Conservation (phyloP, 2,329 filamentous ascomycete genomes). For the Aureobasidium leucospermi region DNA sequence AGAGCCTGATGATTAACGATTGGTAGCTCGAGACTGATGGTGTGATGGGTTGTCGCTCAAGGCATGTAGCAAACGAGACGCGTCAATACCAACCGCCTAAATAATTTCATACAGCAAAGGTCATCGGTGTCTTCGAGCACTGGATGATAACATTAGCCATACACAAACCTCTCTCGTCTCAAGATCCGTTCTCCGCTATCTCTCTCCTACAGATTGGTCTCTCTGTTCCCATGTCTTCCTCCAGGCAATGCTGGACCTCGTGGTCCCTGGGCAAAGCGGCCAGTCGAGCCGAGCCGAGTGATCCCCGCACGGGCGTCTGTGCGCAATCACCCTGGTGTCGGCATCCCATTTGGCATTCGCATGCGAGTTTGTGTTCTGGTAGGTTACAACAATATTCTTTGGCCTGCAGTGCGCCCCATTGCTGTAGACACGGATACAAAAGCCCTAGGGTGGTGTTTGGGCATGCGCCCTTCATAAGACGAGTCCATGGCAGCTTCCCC, state of each 20-base stretch:
- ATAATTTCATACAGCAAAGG: too few species aligned
- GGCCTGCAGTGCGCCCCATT: background rate
- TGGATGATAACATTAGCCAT: too few species aligned
- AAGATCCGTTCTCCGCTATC: too few species aligned
- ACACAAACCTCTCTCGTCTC: too few species aligned
- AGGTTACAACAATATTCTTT: background rate
- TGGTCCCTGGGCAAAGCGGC: background rate
- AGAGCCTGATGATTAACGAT: too few species aligned
- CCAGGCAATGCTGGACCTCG: too few species aligned
- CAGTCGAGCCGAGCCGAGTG: background rate
- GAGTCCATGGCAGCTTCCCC: constrained; percentile 1
- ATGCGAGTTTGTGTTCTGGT: background rate
- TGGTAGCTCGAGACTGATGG: background rate
- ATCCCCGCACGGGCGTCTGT: background rate
- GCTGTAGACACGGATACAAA: background rate
- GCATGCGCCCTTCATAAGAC: constrained; percentile 6
- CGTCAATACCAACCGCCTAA: too few species aligned
- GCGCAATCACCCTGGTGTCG: background rate
- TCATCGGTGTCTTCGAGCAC: too few species aligned
- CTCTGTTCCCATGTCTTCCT: too few species aligned
- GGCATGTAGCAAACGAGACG: background rate
- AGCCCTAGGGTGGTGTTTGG: background rate
- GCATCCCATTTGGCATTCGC: background rate
- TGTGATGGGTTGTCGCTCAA: background rate
- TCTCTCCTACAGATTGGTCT: too few species aligned